Percentiles rank a stretch among this genome's conserved stretches.
These are phyloP conservation scores for Borealophlyctis nickersoniae DNA, from an alignment of 192 early-diverging fungal species.

Conservation along the genomic window DNA sequence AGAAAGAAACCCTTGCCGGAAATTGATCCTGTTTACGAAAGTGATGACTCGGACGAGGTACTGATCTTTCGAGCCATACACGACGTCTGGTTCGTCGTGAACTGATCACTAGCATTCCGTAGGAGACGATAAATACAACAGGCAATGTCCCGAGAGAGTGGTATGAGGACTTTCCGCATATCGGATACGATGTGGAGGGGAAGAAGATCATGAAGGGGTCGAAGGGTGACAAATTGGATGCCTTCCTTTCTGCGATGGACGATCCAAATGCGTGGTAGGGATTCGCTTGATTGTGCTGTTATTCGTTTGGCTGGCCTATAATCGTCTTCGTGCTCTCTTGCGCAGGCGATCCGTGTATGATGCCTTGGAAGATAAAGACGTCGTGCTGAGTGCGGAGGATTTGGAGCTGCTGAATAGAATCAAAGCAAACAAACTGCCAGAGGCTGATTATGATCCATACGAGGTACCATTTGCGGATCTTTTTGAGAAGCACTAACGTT, in stretches of 20 bases:
- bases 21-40: slow-evolving; percentile 91
- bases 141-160: slow-evolving; percentile 96
- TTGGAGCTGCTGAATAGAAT: slow-evolving; percentile 90
- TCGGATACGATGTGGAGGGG: slow-evolving; percentile 93
- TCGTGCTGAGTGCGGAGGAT: slow-evolving; percentile 84
- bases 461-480: slow-evolving; percentile 30
- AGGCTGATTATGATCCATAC: slow-evolving; percentile 84
- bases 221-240: slow-evolving; percentile 89
- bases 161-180: slow-evolving; percentile 96
- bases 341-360: slow-evolving; percentile 72
- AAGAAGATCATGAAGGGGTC: slow-evolving; percentile 88
- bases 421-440: slow-evolving; percentile 76
- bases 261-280: slow-evolving; percentile 81
- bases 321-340: slow-evolving; percentile 1
- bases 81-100: not conserved
- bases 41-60: slow-evolving; percentile 92
- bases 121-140: slow-evolving; percentile 79
- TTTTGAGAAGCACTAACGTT: not conserved
- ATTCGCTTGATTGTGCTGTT: too few species aligned
- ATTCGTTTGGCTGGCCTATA: not conserved
- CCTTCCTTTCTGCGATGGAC: slow-evolving; percentile 88
- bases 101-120: not conserved
- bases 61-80: not conserved
- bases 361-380: slow-evolving; percentile 73
- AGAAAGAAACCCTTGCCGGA: slow-evolving; percentile 53